Evolutionary conservation across 495 filamentous ascomycete species (phyloP).

Genomic region (Talaromyces ruber): DNA sequence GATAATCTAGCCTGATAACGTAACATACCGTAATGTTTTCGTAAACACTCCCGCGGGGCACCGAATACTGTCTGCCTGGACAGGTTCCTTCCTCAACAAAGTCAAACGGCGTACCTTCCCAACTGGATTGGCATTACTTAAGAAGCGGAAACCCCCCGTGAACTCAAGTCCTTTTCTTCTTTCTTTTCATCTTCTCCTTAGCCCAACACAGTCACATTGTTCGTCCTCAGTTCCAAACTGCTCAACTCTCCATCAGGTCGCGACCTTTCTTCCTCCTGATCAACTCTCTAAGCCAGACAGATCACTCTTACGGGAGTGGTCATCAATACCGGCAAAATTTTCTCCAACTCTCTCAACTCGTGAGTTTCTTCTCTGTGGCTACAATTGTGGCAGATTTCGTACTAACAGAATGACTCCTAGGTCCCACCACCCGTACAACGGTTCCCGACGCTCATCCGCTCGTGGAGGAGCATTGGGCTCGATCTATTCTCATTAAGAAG

Average conservation of each 20-base stretch:
- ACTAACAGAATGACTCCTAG: conserved; percentile 34
- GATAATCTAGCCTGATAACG: not conserved
- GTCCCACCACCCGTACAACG: conserved; percentile 95
- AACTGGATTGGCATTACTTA: not conserved
- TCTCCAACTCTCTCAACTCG: conserved; percentile 43
- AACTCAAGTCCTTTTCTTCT: conserved; percentile 8
- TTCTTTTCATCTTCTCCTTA: conserved; percentile 7
- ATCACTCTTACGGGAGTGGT: conserved; percentile 38
- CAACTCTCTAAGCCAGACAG: conserved; percentile 8
- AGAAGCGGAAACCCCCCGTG: not conserved
- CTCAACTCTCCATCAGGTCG: not conserved
- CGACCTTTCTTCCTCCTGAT: conserved; percentile 2
- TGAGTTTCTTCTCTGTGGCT: conserved; percentile 16
- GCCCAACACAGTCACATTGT: conserved; percentile 5
- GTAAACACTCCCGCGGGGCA: not conserved
- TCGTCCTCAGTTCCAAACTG: not conserved
- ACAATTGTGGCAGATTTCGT: not conserved
- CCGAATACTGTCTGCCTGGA: not conserved
- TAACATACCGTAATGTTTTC: not conserved
- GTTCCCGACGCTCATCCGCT: conserved; percentile 78
- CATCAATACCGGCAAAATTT: conserved; percentile 41
- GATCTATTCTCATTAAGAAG: conserved; percentile 50
- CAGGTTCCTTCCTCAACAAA: not conserved
- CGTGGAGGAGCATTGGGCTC: conserved; percentile 82
- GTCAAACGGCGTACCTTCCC: not conserved